Percentiles rank a stretch among this genome's conserved stretches.
Conservation (phyloP, 78 protist genomes). For the Dictyostelium capitatum region DNA sequence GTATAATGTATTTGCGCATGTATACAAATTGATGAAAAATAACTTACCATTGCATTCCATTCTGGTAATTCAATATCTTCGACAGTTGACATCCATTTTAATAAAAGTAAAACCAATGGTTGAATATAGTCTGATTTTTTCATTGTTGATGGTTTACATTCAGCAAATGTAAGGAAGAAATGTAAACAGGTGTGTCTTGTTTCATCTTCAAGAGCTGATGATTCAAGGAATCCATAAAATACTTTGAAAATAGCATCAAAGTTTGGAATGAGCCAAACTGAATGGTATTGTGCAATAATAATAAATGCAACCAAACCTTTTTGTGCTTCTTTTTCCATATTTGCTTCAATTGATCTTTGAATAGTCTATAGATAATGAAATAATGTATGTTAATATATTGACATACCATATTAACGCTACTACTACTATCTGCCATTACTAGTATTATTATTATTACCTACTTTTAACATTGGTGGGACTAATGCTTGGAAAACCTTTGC, state of each 20-base stretch:
- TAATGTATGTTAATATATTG: background rate
- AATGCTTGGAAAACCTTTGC: slow-evolving; percentile 35
- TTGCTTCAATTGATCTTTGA: slow-evolving; percentile 30
- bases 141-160: slow-evolving; percentile 40
- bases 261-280: slow-evolving; percentile 31
- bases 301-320: slow-evolving; percentile 38
- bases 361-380: slow-evolving; percentile 10
- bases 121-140: slow-evolving; percentile 14
- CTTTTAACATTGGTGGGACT: slow-evolving; percentile 55
- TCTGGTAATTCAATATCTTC: slow-evolving; percentile 39
- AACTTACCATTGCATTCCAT: slow-evolving; percentile 38
- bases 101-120: slow-evolving; percentile 50
- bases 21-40: background rate
- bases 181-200: slow-evolving; percentile 76
- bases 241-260: background rate
- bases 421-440: background rate
- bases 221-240: slow-evolving; percentile 17
- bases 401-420: background rate
- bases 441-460: background rate
- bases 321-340: slow-evolving; percentile 78
- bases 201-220: slow-evolving; percentile 66
- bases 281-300: slow-evolving; percentile 57
- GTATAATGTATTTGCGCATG: too few species aligned
- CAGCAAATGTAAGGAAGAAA: slow-evolving; percentile 72
- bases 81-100: slow-evolving; percentile 80